Evolutionary conservation across 768 basidiomycete genomes (phyloP).

Genomic region (Myochromella boudieri): DNA sequence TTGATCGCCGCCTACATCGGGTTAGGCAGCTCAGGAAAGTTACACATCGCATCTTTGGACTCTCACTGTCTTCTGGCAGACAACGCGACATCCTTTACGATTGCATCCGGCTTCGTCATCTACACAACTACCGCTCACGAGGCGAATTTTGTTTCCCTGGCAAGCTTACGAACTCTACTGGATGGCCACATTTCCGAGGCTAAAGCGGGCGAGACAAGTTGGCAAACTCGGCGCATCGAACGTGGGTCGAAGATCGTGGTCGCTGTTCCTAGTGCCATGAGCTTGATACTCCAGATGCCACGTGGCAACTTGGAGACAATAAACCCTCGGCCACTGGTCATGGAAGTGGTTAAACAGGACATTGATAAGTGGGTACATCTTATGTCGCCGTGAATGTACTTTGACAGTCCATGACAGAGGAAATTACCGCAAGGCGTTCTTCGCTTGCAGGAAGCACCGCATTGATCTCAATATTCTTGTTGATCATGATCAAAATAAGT

Average conservation of each 20-base stretch:
- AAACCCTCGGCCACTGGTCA: constrained; percentile 87
- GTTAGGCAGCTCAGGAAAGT: constrained; percentile 61
- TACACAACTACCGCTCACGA: constrained; percentile 86
- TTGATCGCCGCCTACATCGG: constrained; percentile 52
- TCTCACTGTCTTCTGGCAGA: constrained; percentile 39
- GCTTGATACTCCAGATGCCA: constrained; percentile 94
- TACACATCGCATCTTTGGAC: constrained; percentile 46
- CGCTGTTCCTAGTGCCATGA: constrained; percentile 85
- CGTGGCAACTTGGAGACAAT: constrained; percentile 96
- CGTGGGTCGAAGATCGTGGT: constrained; percentile 88
- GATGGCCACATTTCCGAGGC: constrained; percentile 24
- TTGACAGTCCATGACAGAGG: constrained; percentile 42
- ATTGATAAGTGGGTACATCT: constrained; percentile 59
- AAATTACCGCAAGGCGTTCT: constrained; percentile 83
- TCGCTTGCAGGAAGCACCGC: constrained; percentile 89
- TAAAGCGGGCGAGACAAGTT: constrained; percentile 32
- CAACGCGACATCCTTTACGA: constrained; percentile 70
- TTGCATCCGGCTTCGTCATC: constrained; percentile 76
- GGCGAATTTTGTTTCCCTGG: constrained; percentile 68
- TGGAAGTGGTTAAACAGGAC: constrained; percentile 78
- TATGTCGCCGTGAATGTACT: neutral
- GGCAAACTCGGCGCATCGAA: constrained; percentile 82
- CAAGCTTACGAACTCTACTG: constrained; percentile 24
- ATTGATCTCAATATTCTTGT: constrained; percentile 90
- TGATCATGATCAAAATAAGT: constrained; percentile 70